Base-by-base conservation (phyloP, 2,329 filamentous ascomycete species). In the Bertia moriformis region DNA sequence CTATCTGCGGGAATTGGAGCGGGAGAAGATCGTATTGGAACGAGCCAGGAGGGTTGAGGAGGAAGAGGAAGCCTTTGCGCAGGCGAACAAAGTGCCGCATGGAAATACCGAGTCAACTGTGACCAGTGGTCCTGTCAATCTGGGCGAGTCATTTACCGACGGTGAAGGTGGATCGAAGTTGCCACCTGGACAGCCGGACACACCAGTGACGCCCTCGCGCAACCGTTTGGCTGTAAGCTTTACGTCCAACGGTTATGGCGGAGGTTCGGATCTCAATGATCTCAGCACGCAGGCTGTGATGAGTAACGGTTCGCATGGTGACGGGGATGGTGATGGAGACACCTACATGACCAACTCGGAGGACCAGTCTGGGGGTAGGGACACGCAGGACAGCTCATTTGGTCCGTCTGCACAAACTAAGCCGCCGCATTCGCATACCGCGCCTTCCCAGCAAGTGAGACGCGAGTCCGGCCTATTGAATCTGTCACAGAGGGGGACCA, bases 21-120 rank as follows among this genome's bases (percentile, higher is more conserved):
- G 67, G 32, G 79, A 84, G 56, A 75, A 71, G 48, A 69, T 69
- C 50, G 73, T 70, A 1, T 62, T 73, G 49, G 77, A 79, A 49
- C 73, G 55, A 46, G 15, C 32, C 32, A 10, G 15, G 15, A 10
- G 15, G 15, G 32, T 10, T 7, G 32, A 13, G 32, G 32, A 35
- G 15, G 15, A 35, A 15, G 32, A 35, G 17, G 32, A 18, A 13
- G 12, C 12, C 15, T 7, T 15, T 15, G 32, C 32, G 17, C 24
- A 10, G 10, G 32, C 12, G 7, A 17, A 35, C 7, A 7, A 7
- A 27, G 32, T 17, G 7, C 10, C 32, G 12, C 10, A 35, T 7
- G 32, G 15, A 13, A 35, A 35, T 35, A 17, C 32, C 7, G 32
- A 35, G 7, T 29, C 24, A 10, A n/a, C 10, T n/a, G 10, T n/a